Conservation (phyloP, 176 grass and related monocot genomes). For the Hordeum vulgare region DNA sequence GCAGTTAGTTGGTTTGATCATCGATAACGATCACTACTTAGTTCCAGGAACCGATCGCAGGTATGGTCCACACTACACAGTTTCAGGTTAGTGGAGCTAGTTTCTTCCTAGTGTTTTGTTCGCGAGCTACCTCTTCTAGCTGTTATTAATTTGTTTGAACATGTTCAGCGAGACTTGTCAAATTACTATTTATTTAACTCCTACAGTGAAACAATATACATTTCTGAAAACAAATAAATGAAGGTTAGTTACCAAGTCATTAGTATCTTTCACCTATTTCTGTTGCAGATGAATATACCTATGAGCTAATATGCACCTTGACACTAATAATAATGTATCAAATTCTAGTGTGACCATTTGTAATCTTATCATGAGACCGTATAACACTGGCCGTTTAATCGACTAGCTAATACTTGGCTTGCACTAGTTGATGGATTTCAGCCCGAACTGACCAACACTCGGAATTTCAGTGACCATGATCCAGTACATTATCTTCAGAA, state of each 20-base stretch:
- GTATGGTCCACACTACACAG: neutral
- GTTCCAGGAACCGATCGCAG: neutral
- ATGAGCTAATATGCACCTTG: neutral
- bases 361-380: neutral
- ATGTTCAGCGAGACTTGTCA: conserved; percentile 42
- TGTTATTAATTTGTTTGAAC: conserved; percentile 33
- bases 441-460: neutral
- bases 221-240: conserved; percentile 27
- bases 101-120: neutral
- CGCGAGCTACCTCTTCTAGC: conserved; percentile 5
- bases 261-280: neutral
- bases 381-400: neutral
- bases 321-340: neutral
- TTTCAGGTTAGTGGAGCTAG: neutral
- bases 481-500: neutral
- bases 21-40: neutral
- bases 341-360: neutral
- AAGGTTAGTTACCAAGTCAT: conserved; percentile 2
- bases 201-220: conserved; percentile 7
- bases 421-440: neutral
- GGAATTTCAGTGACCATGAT: neutral
- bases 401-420: neutral
- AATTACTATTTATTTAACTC: conserved; percentile 42
- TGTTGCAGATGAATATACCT: neutral
- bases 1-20: neutral